A percentile compares a stretch with the other conserved stretches of the same genome.
phyloP scores from a whole-genome alignment of 768 basidiomycete genomes.

The Pleurotus eryngii region DNA sequence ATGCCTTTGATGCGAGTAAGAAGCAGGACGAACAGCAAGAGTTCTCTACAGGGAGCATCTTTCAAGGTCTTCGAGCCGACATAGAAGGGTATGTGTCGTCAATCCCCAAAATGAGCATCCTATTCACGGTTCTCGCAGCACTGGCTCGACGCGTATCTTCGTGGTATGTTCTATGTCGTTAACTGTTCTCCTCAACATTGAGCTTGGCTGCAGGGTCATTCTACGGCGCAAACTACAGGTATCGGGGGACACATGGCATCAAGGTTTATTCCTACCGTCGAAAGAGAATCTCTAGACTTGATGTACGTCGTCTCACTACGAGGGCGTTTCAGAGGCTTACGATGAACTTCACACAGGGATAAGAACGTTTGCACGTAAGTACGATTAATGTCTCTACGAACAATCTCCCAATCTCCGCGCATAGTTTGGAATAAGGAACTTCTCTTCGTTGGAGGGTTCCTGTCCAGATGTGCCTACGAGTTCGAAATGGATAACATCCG shows the following conservation, averaged over 20 bases:
- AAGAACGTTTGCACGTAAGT: slow-evolving; percentile 74
- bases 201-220: slow-evolving; percentile 63
- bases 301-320: slow-evolving; percentile 48
- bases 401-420: neutral
- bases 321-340: neutral
- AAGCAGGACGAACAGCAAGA: slow-evolving; percentile 62
- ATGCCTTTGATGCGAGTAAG: slow-evolving; percentile 71
- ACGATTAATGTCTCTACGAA: slow-evolving; percentile 4
- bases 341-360: slow-evolving; percentile 46
- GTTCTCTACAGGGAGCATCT: slow-evolving; percentile 72
- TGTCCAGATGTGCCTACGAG: slow-evolving; percentile 83
- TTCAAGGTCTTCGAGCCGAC: slow-evolving; percentile 84
- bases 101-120: neutral
- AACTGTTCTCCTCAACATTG: neutral
- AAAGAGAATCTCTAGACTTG: slow-evolving; percentile 89
- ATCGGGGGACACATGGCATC: slow-evolving; percentile 63
- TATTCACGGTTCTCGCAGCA: slow-evolving; percentile 31
- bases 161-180: slow-evolving; percentile 48
- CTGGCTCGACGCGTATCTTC: slow-evolving; percentile 75
- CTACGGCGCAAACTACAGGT: slow-evolving; percentile 91
- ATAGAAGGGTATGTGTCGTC: slow-evolving; percentile 61
- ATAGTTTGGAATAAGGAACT: slow-evolving; percentile 90
- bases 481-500: slow-evolving; percentile 65
- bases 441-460: slow-evolving; percentile 77
- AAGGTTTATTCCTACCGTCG: slow-evolving; percentile 93